Conservation (phyloP, 352 stramenopile species). For the Phytophthora kernoviae region DNA sequence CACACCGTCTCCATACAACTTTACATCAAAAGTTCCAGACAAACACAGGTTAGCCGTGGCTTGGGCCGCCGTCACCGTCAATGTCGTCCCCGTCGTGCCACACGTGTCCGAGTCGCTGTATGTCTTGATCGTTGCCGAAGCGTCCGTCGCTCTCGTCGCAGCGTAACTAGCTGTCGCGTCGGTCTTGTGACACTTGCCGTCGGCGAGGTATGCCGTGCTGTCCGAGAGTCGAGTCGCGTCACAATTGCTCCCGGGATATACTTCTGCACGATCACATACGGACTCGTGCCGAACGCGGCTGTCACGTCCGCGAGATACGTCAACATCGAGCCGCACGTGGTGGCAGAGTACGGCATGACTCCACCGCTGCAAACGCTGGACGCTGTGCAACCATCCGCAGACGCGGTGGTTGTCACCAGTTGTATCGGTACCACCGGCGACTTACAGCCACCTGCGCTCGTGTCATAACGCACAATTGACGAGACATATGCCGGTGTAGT, state of each 20-base stretch:
- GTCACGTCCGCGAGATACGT: neutral
- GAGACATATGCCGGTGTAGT: neutral
- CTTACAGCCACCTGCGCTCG: neutral
- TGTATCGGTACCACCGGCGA: neutral
- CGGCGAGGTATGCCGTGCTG: no score
- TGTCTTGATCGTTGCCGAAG: no score
- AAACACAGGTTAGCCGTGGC: no score
- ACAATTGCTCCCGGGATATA: no score
- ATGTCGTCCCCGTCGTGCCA: no score
- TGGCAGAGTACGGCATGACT: neutral
- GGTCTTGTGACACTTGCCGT: no score
- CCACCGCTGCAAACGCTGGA: neutral
- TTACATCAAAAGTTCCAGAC: no score
- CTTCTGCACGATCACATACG: neutral
- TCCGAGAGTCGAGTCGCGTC: neutral
- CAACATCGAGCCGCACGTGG: neutral
- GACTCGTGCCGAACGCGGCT: neutral
- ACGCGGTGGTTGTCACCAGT: neutral
- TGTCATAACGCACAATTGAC: neutral
- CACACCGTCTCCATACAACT: no score
- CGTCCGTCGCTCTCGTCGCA: no score
- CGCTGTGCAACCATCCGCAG: neutral
- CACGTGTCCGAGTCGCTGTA: no score
- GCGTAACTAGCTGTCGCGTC: no score
- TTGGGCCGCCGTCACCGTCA: no score